Conservation (phyloP, 2,329 filamentous ascomycete species). For the Beauveria sp. region DNA sequence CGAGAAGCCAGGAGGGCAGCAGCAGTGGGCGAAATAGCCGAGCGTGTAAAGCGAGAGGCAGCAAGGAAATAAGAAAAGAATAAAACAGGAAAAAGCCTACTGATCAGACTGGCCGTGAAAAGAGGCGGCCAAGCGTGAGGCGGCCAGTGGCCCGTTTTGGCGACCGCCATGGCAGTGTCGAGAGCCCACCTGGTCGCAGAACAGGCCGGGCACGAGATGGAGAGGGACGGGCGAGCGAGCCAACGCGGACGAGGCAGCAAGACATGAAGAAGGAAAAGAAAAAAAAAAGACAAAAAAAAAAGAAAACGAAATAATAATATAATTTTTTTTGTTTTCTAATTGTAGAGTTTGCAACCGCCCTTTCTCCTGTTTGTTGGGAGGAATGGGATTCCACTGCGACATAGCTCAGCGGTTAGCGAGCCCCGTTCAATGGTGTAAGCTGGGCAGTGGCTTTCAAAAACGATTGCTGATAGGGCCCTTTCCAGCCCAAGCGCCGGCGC, state of each 20-base stretch:
- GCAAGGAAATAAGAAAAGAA: background rate
- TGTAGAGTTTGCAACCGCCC: background rate
- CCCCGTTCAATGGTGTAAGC: background rate
- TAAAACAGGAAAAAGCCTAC: background rate
- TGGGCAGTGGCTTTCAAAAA: background rate
- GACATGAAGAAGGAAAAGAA: no score
- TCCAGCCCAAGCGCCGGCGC: background rate
- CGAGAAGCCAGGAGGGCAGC: no score
- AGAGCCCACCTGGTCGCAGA: background rate
- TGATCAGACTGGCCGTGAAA: conserved; percentile 5
- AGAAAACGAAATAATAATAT: no score
- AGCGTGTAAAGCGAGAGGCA: no score
- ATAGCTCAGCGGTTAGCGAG: background rate
- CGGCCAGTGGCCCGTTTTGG: background rate
- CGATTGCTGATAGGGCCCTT: background rate
- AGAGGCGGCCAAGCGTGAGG: background rate
- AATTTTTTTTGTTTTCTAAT: no score
- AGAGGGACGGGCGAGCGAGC: no score
- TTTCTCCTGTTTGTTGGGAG: background rate
- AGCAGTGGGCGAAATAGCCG: no score
- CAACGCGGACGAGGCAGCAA: no score
- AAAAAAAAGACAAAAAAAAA: background rate
- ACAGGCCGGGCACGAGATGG: background rate
- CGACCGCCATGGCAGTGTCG: background rate
- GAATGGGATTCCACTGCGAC: background rate